These are phyloP conservation scores for Pseudohalonectria lignicola DNA, from an alignment of 2,329 filamentous ascomycete species.

Conservation along the genomic window DNA sequence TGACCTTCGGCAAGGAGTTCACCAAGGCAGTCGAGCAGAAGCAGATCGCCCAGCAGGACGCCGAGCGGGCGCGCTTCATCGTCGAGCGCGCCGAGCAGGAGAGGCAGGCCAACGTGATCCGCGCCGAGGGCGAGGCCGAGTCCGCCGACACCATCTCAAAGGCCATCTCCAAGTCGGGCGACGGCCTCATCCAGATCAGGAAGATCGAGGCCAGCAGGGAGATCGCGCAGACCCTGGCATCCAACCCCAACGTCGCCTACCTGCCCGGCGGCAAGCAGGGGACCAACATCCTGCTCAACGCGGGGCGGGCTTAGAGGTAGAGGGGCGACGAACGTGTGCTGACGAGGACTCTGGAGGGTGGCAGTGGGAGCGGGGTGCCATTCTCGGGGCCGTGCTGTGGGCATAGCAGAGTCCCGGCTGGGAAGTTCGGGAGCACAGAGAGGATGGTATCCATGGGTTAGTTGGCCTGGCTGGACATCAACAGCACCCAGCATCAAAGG, in stretches of 20 bases:
- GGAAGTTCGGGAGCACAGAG: no score
- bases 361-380: background rate
- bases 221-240: constrained; percentile 80
- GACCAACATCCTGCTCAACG: constrained; percentile 42
- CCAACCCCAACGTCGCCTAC: constrained; percentile 94
- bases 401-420: no score
- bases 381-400: background rate
- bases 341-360: background rate
- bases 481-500: no score
- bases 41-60: constrained; percentile 99
- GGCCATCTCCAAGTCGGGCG: constrained; percentile 76
- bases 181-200: constrained; percentile 90
- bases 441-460: no score
- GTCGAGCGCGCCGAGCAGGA: constrained; percentile 99
- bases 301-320: constrained; percentile 27
- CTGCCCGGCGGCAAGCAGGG: constrained; percentile 67
- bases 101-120: constrained; percentile 95
- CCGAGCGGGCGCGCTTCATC: constrained; percentile 93
- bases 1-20: constrained; percentile 99
- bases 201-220: constrained; percentile 95
- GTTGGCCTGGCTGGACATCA: no score
- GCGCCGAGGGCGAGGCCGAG: constrained; percentile 95
- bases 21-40: constrained; percentile 99
- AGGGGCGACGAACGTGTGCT: no score
- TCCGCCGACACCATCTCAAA: constrained; percentile 90